These are phyloP conservation scores for Fusarium succisae DNA, from an alignment of 2,329 filamentous ascomycete genomes.

Conservation along the genomic window DNA sequence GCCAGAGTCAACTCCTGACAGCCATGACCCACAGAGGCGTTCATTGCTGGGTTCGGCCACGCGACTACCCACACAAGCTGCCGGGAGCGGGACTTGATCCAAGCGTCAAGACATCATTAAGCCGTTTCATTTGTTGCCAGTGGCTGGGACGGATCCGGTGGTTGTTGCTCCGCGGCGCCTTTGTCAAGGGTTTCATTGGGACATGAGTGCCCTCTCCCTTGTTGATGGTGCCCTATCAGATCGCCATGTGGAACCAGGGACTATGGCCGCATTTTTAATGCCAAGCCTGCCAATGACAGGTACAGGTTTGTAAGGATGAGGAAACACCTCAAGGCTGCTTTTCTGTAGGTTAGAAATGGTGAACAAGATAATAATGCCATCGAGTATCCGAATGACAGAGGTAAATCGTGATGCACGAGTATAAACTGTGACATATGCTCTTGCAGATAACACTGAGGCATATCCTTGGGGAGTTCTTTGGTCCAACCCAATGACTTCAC, in stretches of 20 bases:
- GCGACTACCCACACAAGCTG: slow-evolving; percentile 41
- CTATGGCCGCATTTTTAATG: slow-evolving; percentile 10
- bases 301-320: slow-evolving; percentile 7
- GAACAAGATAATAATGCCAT: background rate
- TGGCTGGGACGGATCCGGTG: slow-evolving; percentile 37
- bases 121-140: slow-evolving; percentile 37
- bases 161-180: slow-evolving; percentile 21
- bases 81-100: slow-evolving; percentile 36
- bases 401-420: background rate
- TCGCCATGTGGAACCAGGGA: slow-evolving; percentile 30
- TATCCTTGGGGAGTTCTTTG: background rate
- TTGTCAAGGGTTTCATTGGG: slow-evolving; percentile 19
- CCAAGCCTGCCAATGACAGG: slow-evolving; percentile 27
- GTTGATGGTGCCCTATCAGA: slow-evolving; percentile 37
- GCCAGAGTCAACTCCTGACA: slow-evolving; percentile 35
- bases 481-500: background rate
- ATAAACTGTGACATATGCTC: background rate
- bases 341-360: background rate
- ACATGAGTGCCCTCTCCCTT: slow-evolving; percentile 25
- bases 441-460: background rate
- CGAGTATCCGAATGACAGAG: too few relatives aligned
- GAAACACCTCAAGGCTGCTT: background rate
- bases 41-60: slow-evolving; percentile 39
- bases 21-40: slow-evolving; percentile 26
- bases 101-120: slow-evolving; percentile 34